A percentile compares a stretch with the other conserved stretches of the same genome.
Evolutionary conservation across 495 filamentous ascomycete species (phyloP).

Genomic region (Hyaloscypha finlandica): DNA sequence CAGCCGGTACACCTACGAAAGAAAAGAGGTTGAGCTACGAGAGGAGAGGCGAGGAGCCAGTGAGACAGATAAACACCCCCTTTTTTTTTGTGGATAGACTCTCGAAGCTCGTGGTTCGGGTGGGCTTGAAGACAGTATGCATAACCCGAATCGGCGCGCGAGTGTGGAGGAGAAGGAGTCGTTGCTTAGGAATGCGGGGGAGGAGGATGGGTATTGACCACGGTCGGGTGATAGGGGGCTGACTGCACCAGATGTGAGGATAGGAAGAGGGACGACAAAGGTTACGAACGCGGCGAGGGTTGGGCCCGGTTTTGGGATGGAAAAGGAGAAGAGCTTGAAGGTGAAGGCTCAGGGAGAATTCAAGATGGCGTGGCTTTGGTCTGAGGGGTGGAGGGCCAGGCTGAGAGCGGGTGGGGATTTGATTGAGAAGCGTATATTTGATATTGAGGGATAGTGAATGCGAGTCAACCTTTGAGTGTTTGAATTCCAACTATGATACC

Average conservation of each 20-base stretch:
- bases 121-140: constrained; percentile 20
- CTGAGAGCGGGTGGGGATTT: constrained; percentile 22
- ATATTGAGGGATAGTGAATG: not conserved
- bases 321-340: not conserved
- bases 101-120: not conserved
- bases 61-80: not conserved
- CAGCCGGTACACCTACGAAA: not conserved
- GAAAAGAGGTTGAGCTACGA: not conserved
- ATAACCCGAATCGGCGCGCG: constrained; percentile 13
- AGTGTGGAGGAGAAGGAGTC: constrained; percentile 4
- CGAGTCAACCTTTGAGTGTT: too few species aligned
- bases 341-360: not conserved
- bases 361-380: constrained; percentile 21
- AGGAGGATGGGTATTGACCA: constrained; percentile 19
- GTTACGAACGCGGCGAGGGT: constrained; percentile 8
- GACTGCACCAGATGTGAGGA: not conserved
- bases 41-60: not conserved
- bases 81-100: constrained; percentile 12
- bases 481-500: too few species aligned
- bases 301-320: constrained; percentile 8
- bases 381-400: constrained; percentile 24
- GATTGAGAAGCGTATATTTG: constrained; percentile 26
- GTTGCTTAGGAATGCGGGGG: not conserved
- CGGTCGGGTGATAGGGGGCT: constrained; percentile 17
- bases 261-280: not conserved